Evolutionary conservation across 2,329 filamentous ascomycete genomes (phyloP).

Genomic region (Pezizomycotina sp.): DNA sequence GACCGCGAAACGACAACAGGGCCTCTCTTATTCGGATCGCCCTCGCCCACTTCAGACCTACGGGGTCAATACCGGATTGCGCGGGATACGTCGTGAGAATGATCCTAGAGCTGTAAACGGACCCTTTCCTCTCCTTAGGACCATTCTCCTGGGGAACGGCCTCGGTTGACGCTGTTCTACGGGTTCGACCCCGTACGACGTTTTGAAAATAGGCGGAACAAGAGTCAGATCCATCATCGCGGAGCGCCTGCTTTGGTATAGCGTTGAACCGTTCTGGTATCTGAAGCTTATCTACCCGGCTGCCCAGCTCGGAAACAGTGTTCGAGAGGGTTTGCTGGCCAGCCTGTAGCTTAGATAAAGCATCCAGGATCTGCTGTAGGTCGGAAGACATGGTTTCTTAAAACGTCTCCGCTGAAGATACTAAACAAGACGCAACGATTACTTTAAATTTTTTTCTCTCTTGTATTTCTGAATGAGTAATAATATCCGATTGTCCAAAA

Average conservation of each 20-base stretch:
- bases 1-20: constrained; percentile 75
- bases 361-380: constrained; percentile 40
- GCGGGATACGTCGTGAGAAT: constrained; percentile 76
- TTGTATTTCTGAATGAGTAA: too few species aligned
- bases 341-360: constrained; percentile 39
- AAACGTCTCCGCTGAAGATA: too few species aligned
- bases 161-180: constrained; percentile 7
- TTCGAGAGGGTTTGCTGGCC: constrained; percentile 41
- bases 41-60: constrained; percentile 76
- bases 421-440: too few species aligned
- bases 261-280: constrained; percentile 29
- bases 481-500: too few species aligned
- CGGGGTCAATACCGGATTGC: constrained; percentile 83
- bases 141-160: constrained; percentile 18
- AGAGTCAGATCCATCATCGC: constrained; percentile 13
- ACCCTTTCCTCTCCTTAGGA: constrained; percentile 29
- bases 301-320: constrained; percentile 43
- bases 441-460: too few species aligned
- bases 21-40: constrained; percentile 58
- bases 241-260: constrained; percentile 6
- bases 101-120: constrained; percentile 39
- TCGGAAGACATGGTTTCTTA: too few species aligned
- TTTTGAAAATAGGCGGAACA: constrained; percentile 15
- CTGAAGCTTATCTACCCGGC: constrained; percentile 43
- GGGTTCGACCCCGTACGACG: constrained; percentile 27